phyloP scores from a whole-genome alignment of 2,329 filamentous ascomycete species.

The Pochonia chlamydosporia region DNA sequence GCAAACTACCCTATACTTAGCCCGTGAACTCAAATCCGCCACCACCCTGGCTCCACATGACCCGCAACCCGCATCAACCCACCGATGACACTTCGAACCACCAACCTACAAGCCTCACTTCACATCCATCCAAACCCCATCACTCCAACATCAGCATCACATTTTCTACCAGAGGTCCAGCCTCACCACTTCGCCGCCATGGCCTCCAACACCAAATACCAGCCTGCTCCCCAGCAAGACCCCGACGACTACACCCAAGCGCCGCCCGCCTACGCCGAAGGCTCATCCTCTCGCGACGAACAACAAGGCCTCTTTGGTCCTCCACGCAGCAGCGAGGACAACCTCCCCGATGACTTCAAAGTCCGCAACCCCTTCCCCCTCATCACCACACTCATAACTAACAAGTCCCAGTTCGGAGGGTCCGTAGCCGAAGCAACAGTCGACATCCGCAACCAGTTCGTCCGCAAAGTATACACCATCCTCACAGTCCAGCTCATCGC shows the following conservation, averaged over 20 bases:
- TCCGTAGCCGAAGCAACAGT: slow-evolving; percentile 89
- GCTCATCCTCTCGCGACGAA: slow-evolving; percentile 49
- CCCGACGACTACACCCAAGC: slow-evolving; percentile 76
- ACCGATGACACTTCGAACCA: too few species aligned
- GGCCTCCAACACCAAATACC: slow-evolving; percentile 76
- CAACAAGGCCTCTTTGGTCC: slow-evolving; percentile 57
- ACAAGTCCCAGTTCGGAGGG: slow-evolving; percentile 66
- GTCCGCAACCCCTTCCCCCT: slow-evolving; percentile 30
- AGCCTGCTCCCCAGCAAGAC: slow-evolving; percentile 77
- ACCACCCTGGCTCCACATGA: too few species aligned
- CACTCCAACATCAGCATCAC: too few species aligned
- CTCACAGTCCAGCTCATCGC: slow-evolving; percentile 89
- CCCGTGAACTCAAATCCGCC: too few species aligned
- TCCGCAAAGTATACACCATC: slow-evolving; percentile 97
- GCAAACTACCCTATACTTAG: too few species aligned
- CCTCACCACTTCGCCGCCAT: slow-evolving; percentile 35
- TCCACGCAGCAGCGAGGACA: slow-evolving; percentile 78
- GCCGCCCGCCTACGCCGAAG: slow-evolving; percentile 69
- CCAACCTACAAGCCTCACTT: too few species aligned
- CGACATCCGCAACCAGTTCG: slow-evolving; percentile 94
- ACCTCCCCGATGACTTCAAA: slow-evolving; percentile 96
- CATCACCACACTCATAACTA: neutral
- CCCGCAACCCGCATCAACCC: too few species aligned
- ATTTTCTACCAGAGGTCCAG: too few species aligned
- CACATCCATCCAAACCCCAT: too few species aligned